phyloP scores from a whole-genome alignment of 1,139 yeast species.

The Suhomyces atakaporum region DNA sequence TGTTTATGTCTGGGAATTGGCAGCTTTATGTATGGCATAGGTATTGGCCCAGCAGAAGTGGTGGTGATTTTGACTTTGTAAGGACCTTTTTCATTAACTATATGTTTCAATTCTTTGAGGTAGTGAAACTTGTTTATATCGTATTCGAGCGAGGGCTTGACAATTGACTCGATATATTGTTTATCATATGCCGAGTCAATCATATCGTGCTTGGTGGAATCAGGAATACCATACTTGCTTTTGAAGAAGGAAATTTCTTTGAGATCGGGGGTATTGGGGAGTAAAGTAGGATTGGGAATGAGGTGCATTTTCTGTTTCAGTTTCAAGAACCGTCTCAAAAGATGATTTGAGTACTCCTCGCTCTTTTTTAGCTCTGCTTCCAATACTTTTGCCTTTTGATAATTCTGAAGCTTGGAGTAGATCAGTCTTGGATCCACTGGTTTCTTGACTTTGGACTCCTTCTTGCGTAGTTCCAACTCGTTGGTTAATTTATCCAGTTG shows the following conservation, averaged over 20 bases:
- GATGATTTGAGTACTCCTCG: constrained; percentile 17
- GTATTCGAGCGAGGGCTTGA: constrained; percentile 41
- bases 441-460: constrained; percentile 7
- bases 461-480: constrained; percentile 12
- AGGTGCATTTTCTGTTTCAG: constrained; percentile 27
- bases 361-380: constrained; percentile 14
- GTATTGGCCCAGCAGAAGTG: constrained; percentile 36
- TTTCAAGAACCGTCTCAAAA: constrained; percentile 33
- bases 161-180: constrained; percentile 34
- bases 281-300: constrained; percentile 37
- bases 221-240: constrained; percentile 19
- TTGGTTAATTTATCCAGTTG: constrained; percentile 13
- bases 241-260: constrained; percentile 12
- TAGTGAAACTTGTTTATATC: constrained; percentile 35
- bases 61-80: constrained; percentile 31
- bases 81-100: constrained; percentile 41
- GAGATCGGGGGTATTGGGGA: constrained; percentile 32
- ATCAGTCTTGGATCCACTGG: constrained; percentile 5
- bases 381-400: constrained; percentile 14
- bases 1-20: constrained; percentile 26
- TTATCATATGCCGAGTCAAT: constrained; percentile 36
- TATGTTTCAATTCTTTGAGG: constrained; percentile 21
- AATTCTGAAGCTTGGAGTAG: constrained; percentile 7
- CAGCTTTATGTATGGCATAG: constrained; percentile 31
- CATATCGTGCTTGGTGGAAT: constrained; percentile 22